Evolutionary conservation across 768 basidiomycete species (phyloP).

Genomic region (Suillus placidus): DNA sequence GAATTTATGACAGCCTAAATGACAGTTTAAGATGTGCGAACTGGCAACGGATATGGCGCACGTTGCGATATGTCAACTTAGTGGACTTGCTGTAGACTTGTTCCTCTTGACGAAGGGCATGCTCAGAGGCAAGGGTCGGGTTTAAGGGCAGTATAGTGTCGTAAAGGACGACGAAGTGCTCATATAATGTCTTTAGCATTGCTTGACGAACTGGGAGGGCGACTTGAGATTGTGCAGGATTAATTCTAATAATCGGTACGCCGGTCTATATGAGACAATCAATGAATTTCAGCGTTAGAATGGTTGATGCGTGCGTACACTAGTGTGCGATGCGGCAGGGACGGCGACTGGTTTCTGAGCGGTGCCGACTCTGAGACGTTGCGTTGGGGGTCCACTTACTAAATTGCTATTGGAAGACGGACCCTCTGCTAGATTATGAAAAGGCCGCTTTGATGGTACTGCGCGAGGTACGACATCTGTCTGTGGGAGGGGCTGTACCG

Average conservation of each 20-base stretch:
- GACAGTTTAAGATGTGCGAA: constrained; percentile 17
- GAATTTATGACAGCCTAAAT: constrained; percentile 53
- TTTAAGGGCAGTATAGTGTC: constrained; percentile 51
- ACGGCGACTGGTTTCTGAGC: constrained; percentile 45
- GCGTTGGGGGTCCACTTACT: constrained; percentile 57
- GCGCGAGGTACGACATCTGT: constrained; percentile 22
- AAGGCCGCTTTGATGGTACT: constrained; percentile 56
- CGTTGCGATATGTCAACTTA: constrained; percentile 84
- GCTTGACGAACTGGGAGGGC: constrained; percentile 73
- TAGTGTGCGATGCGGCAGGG: constrained; percentile 40
- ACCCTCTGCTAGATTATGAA: constrained; percentile 30
- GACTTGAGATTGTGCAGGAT: constrained; percentile 70
- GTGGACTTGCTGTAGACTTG: constrained; percentile 75
- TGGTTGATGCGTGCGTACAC: constrained; percentile 26
- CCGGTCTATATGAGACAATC: constrained; percentile 45
- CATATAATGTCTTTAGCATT: constrained; percentile 74
- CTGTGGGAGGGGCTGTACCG: constrained; percentile 31
- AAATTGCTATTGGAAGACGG: constrained; percentile 25
- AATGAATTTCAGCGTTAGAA: not conserved
- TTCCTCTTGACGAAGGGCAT: constrained; percentile 81
- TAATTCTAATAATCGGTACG: constrained; percentile 65
- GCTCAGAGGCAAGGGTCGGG: constrained; percentile 69
- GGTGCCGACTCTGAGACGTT: constrained; percentile 59
- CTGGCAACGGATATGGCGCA: constrained; percentile 35
- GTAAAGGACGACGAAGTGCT: constrained; percentile 75